These are phyloP conservation scores for Physocladia obscura DNA, from an alignment of 192 early-diverging fungal species.

Conservation along the genomic window DNA sequence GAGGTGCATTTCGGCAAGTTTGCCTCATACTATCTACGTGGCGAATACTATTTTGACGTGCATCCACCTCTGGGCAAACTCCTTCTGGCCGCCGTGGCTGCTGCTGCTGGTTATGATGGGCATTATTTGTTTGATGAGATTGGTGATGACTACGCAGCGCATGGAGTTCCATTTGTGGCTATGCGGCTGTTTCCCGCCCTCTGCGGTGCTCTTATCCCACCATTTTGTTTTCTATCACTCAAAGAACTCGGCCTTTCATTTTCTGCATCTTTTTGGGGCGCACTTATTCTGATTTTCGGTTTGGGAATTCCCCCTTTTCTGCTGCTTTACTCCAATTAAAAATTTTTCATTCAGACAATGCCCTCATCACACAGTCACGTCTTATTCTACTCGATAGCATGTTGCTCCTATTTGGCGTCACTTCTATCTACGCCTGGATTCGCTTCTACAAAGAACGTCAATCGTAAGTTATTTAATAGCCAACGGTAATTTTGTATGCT, in stretches of 20 bases:
- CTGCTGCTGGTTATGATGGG: slow-evolving; percentile 89
- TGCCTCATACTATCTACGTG: slow-evolving; percentile 83
- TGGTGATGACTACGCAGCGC: slow-evolving; percentile 82
- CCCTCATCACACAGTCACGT: slow-evolving; percentile 84
- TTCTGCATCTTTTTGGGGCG: slow-evolving; percentile 70
- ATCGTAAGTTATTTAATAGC: slow-evolving; percentile 23
- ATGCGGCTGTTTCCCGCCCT: slow-evolving; percentile 78
- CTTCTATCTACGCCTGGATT: slow-evolving; percentile 82
- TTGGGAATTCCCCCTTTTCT: slow-evolving; percentile 8
- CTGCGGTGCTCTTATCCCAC: slow-evolving; percentile 74
- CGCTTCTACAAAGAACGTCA: slow-evolving; percentile 72
- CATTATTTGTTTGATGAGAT: slow-evolving; percentile 94
- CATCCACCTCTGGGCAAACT: slow-evolving; percentile 96
- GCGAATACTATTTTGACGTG: slow-evolving; percentile 94
- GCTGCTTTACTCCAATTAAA: slow-evolving; percentile 3
- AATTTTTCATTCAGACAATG: slow-evolving; percentile 67
- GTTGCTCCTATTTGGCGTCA: slow-evolving; percentile 87
- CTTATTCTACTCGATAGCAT: slow-evolving; percentile 93
- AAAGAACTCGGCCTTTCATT: slow-evolving; percentile 83
- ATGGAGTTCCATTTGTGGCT: slow-evolving; percentile 87
- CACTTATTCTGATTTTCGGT: slow-evolving; percentile 82
- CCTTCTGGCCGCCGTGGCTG: slow-evolving; percentile 80
- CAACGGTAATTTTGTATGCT: too few species aligned
- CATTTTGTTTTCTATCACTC: slow-evolving; percentile 80
- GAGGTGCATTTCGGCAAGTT: slow-evolving; percentile 99